These are phyloP conservation scores for Falciphora oryzae DNA, from an alignment of 2,329 filamentous ascomycete species.

Conservation along the genomic window DNA sequence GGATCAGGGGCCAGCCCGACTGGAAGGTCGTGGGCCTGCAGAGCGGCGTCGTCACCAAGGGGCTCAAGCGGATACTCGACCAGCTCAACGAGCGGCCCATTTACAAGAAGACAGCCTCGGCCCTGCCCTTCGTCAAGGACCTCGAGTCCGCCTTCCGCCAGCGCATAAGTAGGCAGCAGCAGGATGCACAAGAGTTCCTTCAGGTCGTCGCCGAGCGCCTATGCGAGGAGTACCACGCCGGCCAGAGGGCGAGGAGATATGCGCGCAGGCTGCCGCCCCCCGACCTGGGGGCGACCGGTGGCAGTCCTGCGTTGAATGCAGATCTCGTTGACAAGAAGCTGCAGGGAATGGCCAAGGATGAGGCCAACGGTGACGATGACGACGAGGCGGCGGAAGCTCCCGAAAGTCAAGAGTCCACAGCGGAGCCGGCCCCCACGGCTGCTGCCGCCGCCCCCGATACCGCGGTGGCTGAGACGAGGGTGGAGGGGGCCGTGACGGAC, in stretches of 20 bases:
- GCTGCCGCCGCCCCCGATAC: background rate
- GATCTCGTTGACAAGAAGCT: slow-evolving; percentile 14
- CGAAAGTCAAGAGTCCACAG: background rate
- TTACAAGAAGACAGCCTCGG: slow-evolving; percentile 88
- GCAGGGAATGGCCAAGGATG: background rate
- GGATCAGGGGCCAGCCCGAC: slow-evolving; percentile 33
- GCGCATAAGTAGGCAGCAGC: slow-evolving; percentile 87
- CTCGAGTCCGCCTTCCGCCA: slow-evolving; percentile 84
- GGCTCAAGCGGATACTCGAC: slow-evolving; percentile 89
- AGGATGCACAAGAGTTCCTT: slow-evolving; percentile 95
- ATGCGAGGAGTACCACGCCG: slow-evolving; percentile 90
- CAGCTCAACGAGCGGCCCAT: slow-evolving; percentile 89
- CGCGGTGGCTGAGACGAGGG: background rate
- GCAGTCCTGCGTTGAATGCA: slow-evolving; percentile 10
- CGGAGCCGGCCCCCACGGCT: background rate
- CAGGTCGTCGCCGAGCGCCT: slow-evolving; percentile 90
- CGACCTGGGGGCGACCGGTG: background rate
- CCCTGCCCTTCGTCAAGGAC: slow-evolving; percentile 73
- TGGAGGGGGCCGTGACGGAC: slow-evolving; percentile 15
- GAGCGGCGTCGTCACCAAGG: slow-evolving; percentile 74
- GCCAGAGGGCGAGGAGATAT: slow-evolving; percentile 62
- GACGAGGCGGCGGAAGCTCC: background rate
- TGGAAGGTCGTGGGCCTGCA: slow-evolving; percentile 67
- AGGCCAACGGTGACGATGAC: background rate
- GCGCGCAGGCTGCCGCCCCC: slow-evolving; percentile 29